Evolutionary conservation across 352 stramenopile genomes (phyloP).

Genomic region (Pythium coloratum): DNA sequence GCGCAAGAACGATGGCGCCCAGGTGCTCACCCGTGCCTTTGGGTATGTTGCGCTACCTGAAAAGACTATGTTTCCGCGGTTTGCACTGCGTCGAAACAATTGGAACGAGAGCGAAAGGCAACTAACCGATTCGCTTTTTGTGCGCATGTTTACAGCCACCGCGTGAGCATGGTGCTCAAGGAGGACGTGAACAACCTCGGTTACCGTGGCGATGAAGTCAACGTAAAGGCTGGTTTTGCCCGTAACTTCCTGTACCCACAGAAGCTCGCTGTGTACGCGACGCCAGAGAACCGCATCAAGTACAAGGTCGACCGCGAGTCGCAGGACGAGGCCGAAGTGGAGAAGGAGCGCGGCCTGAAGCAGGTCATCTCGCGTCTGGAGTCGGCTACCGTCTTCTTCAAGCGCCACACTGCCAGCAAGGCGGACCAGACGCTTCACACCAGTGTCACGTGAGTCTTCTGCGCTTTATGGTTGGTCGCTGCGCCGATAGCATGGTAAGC

Average conservation of each 20-base stretch:
- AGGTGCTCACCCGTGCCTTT: conserved; percentile 55
- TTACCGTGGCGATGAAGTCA: conserved; percentile 90
- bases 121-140: conserved; percentile 1
- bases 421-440: conserved; percentile 62
- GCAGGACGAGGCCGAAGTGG: conserved; percentile 41
- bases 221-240: conserved; percentile 92
- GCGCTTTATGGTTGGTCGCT: background rate
- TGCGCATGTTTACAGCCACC: conserved; percentile 43
- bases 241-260: conserved; percentile 94
- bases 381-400: conserved; percentile 71
- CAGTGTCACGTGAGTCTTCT: conserved; percentile 52
- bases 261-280: conserved; percentile 94
- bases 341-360: conserved; percentile 68
- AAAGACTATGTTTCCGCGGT: background rate
- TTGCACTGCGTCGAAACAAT: background rate
- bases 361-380: conserved; percentile 59
- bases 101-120: background rate
- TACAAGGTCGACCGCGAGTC: conserved; percentile 75
- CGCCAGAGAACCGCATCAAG: conserved; percentile 85
- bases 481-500: background rate
- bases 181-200: conserved; percentile 82
- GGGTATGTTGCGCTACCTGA: conserved; percentile 41
- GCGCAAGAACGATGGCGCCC: conserved; percentile 45
- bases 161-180: conserved; percentile 86
- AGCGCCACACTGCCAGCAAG: conserved; percentile 72